Evolutionary conservation across 176 grass and related monocot species (phyloP).

Genomic region (Neostapfia colusana): DNA sequence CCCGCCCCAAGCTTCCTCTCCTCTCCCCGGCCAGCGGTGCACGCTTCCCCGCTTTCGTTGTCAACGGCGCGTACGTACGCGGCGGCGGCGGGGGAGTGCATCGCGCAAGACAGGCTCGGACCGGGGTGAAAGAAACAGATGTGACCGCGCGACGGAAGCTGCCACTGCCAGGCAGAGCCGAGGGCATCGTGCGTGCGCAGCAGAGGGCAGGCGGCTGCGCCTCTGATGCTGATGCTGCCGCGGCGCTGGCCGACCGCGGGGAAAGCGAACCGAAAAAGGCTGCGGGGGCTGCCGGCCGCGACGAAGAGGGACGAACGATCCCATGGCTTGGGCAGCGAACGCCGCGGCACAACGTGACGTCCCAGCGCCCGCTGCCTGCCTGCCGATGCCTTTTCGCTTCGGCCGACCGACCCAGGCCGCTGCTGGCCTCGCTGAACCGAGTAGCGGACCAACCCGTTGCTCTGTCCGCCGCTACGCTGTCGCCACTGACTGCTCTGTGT

Average conservation of each 20-base stretch:
- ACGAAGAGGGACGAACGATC: too few relatives aligned
- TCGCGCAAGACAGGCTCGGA: background rate
- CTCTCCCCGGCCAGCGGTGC: background rate
- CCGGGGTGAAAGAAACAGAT: background rate
- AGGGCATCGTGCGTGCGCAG: background rate
- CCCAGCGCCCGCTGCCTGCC: constrained; percentile 29
- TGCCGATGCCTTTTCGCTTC: constrained; percentile 1
- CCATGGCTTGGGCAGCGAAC: too few relatives aligned
- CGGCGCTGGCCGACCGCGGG: constrained; percentile 46
- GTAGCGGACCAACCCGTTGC: background rate
- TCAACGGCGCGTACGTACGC: background rate
- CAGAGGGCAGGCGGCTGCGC: background rate
- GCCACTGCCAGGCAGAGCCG: constrained; percentile 28
- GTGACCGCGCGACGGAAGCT: background rate
- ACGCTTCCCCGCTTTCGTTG: background rate
- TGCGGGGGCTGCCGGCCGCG: too few relatives aligned
- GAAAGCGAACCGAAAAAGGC: constrained; percentile 17
- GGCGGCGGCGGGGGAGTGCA: background rate
- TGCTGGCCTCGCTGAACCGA: background rate
- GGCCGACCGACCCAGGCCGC: background rate
- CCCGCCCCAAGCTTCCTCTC: background rate
- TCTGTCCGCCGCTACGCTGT: background rate
- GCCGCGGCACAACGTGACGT: constrained; percentile 40
- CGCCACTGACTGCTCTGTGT: background rate
- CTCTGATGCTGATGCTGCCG: constrained; percentile 39